phyloP scores from a whole-genome alignment of 495 filamentous ascomycete species.

The Venustampulla echinocandica region DNA sequence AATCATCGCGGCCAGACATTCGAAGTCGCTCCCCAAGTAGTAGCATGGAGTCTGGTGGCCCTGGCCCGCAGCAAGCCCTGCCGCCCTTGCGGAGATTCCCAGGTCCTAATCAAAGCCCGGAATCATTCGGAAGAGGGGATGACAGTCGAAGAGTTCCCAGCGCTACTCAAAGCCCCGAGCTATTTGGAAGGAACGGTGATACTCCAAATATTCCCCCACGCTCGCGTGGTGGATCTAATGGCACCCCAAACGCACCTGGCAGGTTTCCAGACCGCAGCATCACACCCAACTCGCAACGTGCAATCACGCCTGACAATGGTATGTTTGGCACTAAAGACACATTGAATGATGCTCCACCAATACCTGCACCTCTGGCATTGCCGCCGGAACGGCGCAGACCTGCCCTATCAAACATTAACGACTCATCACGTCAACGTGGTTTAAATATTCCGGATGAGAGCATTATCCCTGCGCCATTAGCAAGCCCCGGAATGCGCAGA shows the following conservation, averaged over 20 bases:
- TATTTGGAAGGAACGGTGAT: conserved; percentile 43
- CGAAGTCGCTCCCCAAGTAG: conserved; percentile 31
- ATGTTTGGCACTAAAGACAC: conserved; percentile 20
- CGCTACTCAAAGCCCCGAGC: conserved; percentile 48
- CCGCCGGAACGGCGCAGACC: conserved; percentile 44
- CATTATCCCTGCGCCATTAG: conserved; percentile 45
- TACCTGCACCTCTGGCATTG: conserved; percentile 29
- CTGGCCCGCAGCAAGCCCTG: conserved; percentile 29
- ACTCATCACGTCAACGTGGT: conserved; percentile 11
- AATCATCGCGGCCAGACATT: conserved; percentile 24
- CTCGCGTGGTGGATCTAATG: conserved; percentile 38
- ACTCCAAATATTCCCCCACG: conserved; percentile 42
- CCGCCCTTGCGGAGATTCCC: conserved; percentile 36
- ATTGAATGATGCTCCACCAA: conserved; percentile 26
- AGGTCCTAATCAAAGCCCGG: conserved; percentile 45
- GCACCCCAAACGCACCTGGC: conserved; percentile 25
- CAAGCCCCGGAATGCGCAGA: conserved; percentile 37
- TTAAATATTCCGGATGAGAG: conserved; percentile 22
- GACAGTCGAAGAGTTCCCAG: conserved; percentile 40
- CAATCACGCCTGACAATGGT: conserved; percentile 17
- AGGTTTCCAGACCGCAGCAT: conserved; percentile 26
- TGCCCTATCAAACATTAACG: conserved; percentile 37
- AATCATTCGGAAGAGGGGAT: conserved; percentile 44
- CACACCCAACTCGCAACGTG: conserved; percentile 17
- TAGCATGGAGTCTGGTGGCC: conserved; percentile 36